These are phyloP conservation scores for Naganishia antarctica DNA, from an alignment of 768 basidiomycete genomes.

Conservation along the genomic window DNA sequence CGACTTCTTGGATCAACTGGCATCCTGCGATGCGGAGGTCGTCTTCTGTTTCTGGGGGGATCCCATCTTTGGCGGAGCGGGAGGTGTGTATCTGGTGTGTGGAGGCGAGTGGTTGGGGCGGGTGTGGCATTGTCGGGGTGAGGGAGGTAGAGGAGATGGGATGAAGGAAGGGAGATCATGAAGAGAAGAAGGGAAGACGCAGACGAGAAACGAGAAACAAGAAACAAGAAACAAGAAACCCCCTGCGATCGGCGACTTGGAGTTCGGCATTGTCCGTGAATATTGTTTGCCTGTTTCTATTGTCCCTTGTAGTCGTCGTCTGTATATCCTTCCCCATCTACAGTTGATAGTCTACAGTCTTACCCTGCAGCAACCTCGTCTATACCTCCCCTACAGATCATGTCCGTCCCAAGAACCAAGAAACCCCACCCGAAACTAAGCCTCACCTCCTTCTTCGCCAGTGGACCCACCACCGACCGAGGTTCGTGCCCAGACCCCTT, in stretches of 20 bases:
- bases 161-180: not conserved
- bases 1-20: conserved; percentile 91
- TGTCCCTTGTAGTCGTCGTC: too few species aligned
- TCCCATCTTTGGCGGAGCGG: conserved; percentile 75
- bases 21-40: conserved; percentile 87
- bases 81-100: conserved; percentile 69
- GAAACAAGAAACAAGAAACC: too few species aligned
- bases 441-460: not conserved
- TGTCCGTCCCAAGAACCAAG: not conserved
- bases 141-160: not conserved
- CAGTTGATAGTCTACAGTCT: too few species aligned
- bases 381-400: too few species aligned
- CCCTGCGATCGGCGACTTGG: too few species aligned
- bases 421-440: not conserved
- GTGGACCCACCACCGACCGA: not conserved
- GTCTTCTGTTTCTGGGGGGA: conserved; percentile 74
- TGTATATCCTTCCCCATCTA: too few species aligned
- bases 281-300: too few species aligned
- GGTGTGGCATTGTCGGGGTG: conserved; percentile 36
- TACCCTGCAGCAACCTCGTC: too few species aligned
- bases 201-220: too few species aligned
- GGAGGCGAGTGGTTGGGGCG: conserved; percentile 70
- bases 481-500: not conserved
- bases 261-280: too few species aligned
- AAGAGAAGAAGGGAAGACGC: not conserved